Percentiles rank a stretch among this genome's conserved stretches.
Evolutionary conservation across 2,329 filamentous ascomycete species (phyloP).

Genomic region (Aspergillus novofumigatus): DNA sequence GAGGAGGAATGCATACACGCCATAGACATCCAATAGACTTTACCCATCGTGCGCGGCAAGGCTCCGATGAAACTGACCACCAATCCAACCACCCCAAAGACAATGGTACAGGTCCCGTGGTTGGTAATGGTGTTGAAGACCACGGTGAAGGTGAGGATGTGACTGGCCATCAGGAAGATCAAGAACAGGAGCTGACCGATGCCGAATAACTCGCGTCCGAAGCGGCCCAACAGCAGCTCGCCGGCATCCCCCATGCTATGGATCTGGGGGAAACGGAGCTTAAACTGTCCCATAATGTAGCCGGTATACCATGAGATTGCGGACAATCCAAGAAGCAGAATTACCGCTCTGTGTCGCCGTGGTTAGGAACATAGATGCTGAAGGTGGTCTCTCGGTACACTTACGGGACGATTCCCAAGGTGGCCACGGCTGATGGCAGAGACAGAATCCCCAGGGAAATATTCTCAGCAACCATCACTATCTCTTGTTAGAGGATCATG

Average conservation of each 20-base stretch:
- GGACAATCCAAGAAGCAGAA: constrained; percentile 52
- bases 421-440: constrained; percentile 51
- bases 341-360: constrained; percentile 38
- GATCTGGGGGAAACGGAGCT: constrained; percentile 53
- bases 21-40: constrained; percentile 58
- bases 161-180: constrained; percentile 66
- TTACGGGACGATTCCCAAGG: constrained; percentile 52
- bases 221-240: constrained; percentile 56
- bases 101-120: constrained; percentile 59
- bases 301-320: constrained; percentile 56
- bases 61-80: constrained; percentile 56
- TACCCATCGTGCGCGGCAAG: constrained; percentile 59
- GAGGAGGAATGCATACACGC: constrained; percentile 40
- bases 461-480: constrained; percentile 57
- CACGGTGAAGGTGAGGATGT: constrained; percentile 65
- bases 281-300: constrained; percentile 57
- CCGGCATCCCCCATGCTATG: constrained; percentile 66
- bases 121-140: constrained; percentile 62
- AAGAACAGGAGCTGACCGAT: constrained; percentile 60
- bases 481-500: not conserved
- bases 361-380: not conserved
- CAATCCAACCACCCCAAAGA: constrained; percentile 58
- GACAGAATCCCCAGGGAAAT: constrained; percentile 56
- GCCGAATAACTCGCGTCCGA: constrained; percentile 60
- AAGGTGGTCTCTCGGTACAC: constrained; percentile 11